Evolutionary conservation across 2,329 filamentous ascomycete species (phyloP).

Genomic region (Parastagonospora nodorum): DNA sequence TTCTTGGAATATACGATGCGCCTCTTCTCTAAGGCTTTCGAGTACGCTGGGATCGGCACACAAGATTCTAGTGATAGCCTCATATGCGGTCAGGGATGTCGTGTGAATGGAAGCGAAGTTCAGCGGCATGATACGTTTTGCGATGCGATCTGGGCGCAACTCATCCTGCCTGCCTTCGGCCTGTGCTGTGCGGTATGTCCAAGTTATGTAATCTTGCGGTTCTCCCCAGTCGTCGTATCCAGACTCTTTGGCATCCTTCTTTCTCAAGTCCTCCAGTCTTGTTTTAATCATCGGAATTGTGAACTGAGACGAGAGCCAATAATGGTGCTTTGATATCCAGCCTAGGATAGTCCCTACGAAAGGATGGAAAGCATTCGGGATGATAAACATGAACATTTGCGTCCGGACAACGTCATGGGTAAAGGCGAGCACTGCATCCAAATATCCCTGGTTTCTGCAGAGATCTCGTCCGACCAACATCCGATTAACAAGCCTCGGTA

Average conservation of each 20-base stretch:
- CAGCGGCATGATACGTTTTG: slow-evolving; percentile 59
- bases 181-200: slow-evolving; percentile 59
- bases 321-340: slow-evolving; percentile 56
- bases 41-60: slow-evolving; percentile 18
- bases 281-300: slow-evolving; percentile 57
- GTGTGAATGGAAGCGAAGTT: slow-evolving; percentile 66
- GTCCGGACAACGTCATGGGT: slow-evolving; percentile 53
- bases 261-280: slow-evolving; percentile 55
- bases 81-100: slow-evolving; percentile 58
- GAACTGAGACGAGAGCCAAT: slow-evolving; percentile 49
- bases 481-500: slow-evolving; percentile 51
- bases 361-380: slow-evolving; percentile 57
- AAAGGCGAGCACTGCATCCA: slow-evolving; percentile 56
- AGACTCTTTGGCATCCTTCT: slow-evolving; percentile 49
- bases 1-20: slow-evolving; percentile 39
- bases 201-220: slow-evolving; percentile 63
- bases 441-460: slow-evolving; percentile 53
- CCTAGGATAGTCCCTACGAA: slow-evolving; percentile 54
- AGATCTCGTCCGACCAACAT: slow-evolving; percentile 53
- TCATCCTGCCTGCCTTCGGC: slow-evolving; percentile 52
- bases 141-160: slow-evolving; percentile 55
- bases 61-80: slow-evolving; percentile 36
- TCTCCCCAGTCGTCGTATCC: slow-evolving; percentile 49
- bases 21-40: slow-evolving; percentile 51
- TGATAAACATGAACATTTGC: slow-evolving; percentile 49